Base-by-base conservation (phyloP, 2,329 filamentous ascomycete species). In the Amylocarpus encephaloides region DNA sequence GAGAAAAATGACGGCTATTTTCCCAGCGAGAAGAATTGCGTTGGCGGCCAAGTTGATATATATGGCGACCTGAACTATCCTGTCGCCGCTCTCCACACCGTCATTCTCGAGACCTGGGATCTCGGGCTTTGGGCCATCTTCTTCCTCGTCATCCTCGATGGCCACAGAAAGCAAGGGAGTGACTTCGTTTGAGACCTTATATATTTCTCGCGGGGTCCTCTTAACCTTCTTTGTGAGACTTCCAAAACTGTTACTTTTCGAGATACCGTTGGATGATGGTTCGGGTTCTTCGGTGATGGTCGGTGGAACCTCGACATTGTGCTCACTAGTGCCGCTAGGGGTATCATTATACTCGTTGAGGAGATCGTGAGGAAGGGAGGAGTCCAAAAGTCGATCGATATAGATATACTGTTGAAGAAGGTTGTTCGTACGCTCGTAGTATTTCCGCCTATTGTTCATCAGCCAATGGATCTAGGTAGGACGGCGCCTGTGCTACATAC, bases 381-480 rank as follows among this genome's bases (percentile, higher is more conserved):
- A 95, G 69, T 95, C 90, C 54, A 97, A 77, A 50, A 97, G 74
- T 46, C 85, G 81, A 69, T 96, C 92, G 61, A 96, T 95, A 67
- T 94, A 96, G 56, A 94, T 76, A 67, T 96, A 97, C 66, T 95
- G 86, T 67, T 93, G 87, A 52, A 97, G 82, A 39, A 96, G 75
- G 59, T 84, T 83, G 70, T 97, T 97, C 64, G 84, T 92, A 39
- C 88, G 82, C 72, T 94, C 85, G 64, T 97, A 95, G 71, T 95
- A 96, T 63, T 84, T 65, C 42, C 90, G 86, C 53, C 81, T 85
- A 16, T 39, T 48, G 6, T 10, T 33, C 18, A 42, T 62, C 19
- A 62, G 57, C 47, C 30, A 50, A 35, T 48, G 48, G 9, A 33
- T 19, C 10, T 9, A 15, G 56, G 26, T 36, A 36, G 19, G 5